phyloP scores from a whole-genome alignment of 2,329 filamentous ascomycete species.

The Rasamsonia emersonii region DNA sequence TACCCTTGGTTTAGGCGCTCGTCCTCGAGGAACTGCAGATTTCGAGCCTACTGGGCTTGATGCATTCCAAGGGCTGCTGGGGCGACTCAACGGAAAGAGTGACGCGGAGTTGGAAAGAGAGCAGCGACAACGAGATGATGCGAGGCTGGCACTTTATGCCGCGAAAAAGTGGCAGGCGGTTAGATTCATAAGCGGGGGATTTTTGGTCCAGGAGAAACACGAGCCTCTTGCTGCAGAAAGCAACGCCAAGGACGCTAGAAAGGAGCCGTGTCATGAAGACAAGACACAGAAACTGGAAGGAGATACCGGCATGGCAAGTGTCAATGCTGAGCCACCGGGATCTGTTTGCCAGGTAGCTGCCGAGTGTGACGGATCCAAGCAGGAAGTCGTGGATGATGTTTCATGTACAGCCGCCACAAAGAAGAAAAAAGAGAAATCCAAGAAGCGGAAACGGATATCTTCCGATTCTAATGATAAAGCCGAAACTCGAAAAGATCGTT shows the following conservation, averaged over 20 bases:
- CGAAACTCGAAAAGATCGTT: conserved; percentile 1
- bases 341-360: too few species aligned
- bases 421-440: too few species aligned
- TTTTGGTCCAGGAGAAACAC: conserved; percentile 53
- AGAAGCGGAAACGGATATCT: too few species aligned
- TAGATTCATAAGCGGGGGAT: conserved; percentile 80
- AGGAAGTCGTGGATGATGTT: too few species aligned
- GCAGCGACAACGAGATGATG: conserved; percentile 56
- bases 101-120: conserved; percentile 65
- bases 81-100: conserved; percentile 79
- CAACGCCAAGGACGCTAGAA: conserved; percentile 46
- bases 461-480: too few species aligned
- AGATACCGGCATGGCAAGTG: conserved; percentile 10
- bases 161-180: conserved; percentile 70
- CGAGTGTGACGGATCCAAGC: too few species aligned
- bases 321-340: not conserved
- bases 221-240: conserved; percentile 22
- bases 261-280: conserved; percentile 31
- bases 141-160: conserved; percentile 65
- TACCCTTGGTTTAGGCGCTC: conserved; percentile 79
- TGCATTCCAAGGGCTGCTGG: conserved; percentile 76
- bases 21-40: conserved; percentile 56
- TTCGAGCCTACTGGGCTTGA: conserved; percentile 75
- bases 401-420: too few species aligned
- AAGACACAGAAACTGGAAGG: conserved; percentile 18